phyloP scores from a whole-genome alignment of 78 protist species.

The Speleostelium caveatum region DNA sequence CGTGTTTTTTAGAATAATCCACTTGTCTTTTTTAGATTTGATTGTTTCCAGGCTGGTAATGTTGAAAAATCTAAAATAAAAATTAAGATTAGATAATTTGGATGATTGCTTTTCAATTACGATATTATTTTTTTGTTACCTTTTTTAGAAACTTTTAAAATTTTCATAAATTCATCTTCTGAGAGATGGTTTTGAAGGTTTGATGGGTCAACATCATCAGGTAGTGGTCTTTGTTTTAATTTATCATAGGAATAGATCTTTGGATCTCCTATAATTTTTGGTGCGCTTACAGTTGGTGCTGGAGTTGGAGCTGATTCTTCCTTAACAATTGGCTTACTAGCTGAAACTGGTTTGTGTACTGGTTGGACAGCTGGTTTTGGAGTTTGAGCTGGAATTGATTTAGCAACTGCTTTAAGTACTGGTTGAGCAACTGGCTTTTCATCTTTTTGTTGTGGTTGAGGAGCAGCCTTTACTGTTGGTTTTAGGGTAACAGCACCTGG shows the following conservation, averaged over 20 bases:
- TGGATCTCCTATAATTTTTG: neutral
- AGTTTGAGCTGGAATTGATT: neutral
- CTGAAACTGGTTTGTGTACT: neutral
- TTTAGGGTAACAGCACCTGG: neutral
- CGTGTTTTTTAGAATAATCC: neutral
- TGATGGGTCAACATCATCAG: conserved; percentile 5
- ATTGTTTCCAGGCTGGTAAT: conserved; percentile 21
- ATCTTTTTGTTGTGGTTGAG: neutral
- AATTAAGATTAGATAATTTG: no score
- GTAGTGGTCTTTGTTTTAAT: conserved; percentile 11
- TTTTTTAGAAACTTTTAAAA: conserved; percentile 7
- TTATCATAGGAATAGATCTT: neutral
- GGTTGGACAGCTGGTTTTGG: neutral
- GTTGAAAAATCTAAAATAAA: neutral
- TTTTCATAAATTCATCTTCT: neutral
- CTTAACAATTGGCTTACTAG: neutral
- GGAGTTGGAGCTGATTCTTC: neutral
- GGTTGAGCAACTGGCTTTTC: neutral
- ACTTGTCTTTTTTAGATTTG: neutral
- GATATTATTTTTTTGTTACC: no score
- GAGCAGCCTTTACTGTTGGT: neutral
- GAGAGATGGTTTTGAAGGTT: neutral
- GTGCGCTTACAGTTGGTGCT: neutral
- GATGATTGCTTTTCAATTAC: no score
- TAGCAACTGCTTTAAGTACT: neutral